Evolutionary conservation across 345 rosid genomes (phyloP).

Genomic region (Boechera divaricarpa): DNA sequence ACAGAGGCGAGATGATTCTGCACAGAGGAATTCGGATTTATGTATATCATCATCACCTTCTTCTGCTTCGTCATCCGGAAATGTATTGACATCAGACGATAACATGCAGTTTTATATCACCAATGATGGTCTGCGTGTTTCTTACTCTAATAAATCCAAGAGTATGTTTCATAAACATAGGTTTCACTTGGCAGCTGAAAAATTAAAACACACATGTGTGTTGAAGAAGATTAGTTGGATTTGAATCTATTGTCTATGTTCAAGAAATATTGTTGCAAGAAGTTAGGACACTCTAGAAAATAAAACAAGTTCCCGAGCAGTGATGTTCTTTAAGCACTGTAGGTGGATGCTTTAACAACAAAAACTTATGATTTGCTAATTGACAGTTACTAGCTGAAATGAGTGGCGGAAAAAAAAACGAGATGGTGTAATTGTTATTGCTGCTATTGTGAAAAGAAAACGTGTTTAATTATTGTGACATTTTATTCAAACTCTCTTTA

Average conservation of each 20-base stretch:
- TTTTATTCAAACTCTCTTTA: too few species aligned
- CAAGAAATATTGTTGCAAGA: too few species aligned
- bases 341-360: conserved; percentile 1
- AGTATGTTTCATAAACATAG: too few species aligned
- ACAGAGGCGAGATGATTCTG: not conserved
- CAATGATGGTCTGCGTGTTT: not conserved
- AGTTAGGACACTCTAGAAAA: too few species aligned
- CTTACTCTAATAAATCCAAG: conserved; percentile 2
- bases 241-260: too few species aligned
- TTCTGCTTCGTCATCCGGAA: not conserved
- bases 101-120: not conserved
- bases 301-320: not conserved
- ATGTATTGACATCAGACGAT: not conserved
- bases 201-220: too few species aligned
- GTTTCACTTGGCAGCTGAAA: too few species aligned
- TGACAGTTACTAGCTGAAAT: conserved; percentile 19
- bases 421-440: conserved; percentile 68
- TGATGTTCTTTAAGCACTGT: not conserved
- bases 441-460: too few species aligned
- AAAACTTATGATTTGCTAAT: not conserved
- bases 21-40: not conserved
- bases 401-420: conserved; percentile 65
- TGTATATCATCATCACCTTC: conserved; percentile 1
- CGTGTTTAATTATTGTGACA: too few species aligned
- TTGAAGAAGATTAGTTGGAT: too few species aligned